Evolutionary conservation across 108 stramenopile species (phyloP).

Genomic region (Aureococcus anophagefferens): DNA sequence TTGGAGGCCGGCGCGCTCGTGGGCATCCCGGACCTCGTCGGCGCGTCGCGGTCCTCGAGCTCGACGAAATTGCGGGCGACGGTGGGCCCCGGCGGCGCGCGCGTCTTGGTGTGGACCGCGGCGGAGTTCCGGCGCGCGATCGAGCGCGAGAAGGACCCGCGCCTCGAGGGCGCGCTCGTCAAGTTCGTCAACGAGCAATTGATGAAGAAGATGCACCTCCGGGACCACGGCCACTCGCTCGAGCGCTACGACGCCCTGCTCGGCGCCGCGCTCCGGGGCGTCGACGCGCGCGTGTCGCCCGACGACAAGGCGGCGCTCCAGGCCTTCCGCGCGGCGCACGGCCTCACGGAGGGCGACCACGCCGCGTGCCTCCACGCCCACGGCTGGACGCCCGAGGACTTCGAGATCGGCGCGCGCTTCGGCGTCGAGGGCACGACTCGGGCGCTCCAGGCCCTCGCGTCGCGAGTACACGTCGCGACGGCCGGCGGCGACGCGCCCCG

Average conservation of each 20-base stretch:
- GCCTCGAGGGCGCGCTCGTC: not conserved
- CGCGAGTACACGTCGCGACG: too few relatives aligned
- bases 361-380: not conserved
- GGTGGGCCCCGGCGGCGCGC: not conserved
- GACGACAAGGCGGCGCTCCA: not conserved
- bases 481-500: too few relatives aligned
- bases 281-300: not conserved
- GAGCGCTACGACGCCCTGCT: not conserved
- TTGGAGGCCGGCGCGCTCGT: not conserved
- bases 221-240: not conserved
- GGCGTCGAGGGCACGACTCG: too few relatives aligned
- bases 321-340: not conserved
- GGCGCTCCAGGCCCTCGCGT: too few relatives aligned
- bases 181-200: not conserved
- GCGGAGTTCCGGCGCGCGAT: not conserved
- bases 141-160: not conserved
- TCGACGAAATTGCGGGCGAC: not conserved
- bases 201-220: not conserved
- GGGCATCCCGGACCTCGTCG: not conserved
- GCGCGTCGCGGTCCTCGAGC: not conserved
- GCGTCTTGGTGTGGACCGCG: not conserved
- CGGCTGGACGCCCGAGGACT: not conserved
- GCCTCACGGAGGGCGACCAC: not conserved
- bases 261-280: not conserved
- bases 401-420: not conserved